Evolutionary conservation across 2,329 filamentous ascomycete genomes (phyloP), one percentile per base, ranked within the genome.

Genomic region (Zelopaecilomyces penicillatus): DNA sequence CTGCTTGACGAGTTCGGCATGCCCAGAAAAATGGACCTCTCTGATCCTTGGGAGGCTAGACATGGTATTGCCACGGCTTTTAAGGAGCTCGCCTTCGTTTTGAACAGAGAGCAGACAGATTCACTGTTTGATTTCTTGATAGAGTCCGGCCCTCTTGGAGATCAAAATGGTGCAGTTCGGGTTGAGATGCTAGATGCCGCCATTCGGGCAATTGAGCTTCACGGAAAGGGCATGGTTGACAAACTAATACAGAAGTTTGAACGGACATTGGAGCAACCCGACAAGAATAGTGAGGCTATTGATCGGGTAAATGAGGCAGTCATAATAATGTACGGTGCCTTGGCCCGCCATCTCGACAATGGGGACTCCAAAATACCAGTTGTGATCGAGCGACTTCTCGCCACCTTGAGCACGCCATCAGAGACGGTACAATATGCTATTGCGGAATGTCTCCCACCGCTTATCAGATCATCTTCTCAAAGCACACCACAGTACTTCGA

Each of bases 381-480:
- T 45, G 93, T 98, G 38, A 83, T 98, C 41, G 83, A 91, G 54
- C 81, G 89, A 50, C 73, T 98, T 26, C 74, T 98, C 45, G 80
- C 82, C 26, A 96, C 94, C 5, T 72, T 98, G 37, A 93, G 85
- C 62, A 97, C 91, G 9, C 93, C 93, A 29, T 97, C 93, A 0
- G 93, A 98, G 65, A 90, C 87, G 11, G 93, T 98, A 2, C 93
- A 98, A 64, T 96, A 93, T 61, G 93, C 93, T 39, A 90, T 97
- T 47, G 89, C 94, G 4, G 87, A 93, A 58, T 98, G 93, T 57
- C 71, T 98, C 26, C 91, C 93, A 10, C 90, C 93, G 1, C 74
- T 98, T n/a, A 81, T 98, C 30, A 82, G 80, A 46, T 84, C 87
- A 3, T 91, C 85, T 39, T 78, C 78, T 30, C 80, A 90, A 49